phyloP scores from a whole-genome alignment of 129 eudicot genomes.

The Logfia minima region DNA sequence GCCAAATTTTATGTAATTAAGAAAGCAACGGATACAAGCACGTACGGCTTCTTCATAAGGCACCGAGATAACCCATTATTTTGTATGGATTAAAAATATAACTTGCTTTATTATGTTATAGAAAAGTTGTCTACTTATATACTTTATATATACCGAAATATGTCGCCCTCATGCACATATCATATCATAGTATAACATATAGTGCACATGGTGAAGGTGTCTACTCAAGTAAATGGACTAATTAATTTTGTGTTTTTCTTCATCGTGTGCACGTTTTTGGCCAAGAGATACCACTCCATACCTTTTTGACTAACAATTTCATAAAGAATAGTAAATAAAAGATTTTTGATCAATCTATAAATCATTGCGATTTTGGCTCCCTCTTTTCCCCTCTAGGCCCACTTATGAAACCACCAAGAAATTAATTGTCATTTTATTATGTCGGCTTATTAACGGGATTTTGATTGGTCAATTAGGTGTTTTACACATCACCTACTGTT shows the following conservation, averaged over 20 bases:
- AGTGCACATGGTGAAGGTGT: constrained; percentile 28
- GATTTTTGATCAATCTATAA: not conserved
- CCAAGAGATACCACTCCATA: constrained; percentile 29
- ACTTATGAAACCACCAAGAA: constrained; percentile 12
- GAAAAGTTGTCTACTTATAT: too few species aligned
- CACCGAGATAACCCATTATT: not conserved
- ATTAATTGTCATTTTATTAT: constrained; percentile 1
- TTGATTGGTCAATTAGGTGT: not conserved
- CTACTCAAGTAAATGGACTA: constrained; percentile 29
- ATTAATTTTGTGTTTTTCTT: not conserved
- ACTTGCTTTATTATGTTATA: not conserved
- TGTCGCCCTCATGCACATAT: not conserved
- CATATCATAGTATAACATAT: not conserved
- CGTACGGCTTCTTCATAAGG: not conserved
- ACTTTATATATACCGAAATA: not conserved
- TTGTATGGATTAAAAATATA: not conserved
- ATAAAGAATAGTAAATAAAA: not conserved
- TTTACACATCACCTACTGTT: not conserved
- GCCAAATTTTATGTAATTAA: too few species aligned
- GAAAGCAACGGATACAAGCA: not conserved
- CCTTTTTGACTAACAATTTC: constrained; percentile 35
- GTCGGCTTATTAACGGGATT: not conserved
- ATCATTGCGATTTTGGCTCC: constrained; percentile 28
- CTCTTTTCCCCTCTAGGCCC: constrained; percentile 10
- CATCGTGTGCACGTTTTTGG: constrained; percentile 35